Base-by-base conservation (phyloP, 306 rosid species). In the Elaeagnus macrophylla region DNA sequence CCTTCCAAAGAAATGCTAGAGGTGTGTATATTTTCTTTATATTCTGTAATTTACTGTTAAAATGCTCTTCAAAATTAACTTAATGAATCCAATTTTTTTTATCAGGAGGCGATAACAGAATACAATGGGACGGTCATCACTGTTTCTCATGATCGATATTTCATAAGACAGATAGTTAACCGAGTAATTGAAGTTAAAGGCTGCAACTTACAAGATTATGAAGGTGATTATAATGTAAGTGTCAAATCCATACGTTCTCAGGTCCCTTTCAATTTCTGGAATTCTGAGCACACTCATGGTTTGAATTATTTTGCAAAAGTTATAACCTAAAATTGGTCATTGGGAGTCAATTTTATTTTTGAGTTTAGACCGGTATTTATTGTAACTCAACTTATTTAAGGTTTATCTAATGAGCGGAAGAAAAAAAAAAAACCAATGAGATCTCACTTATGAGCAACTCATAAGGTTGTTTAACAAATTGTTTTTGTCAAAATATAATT, bases 1-100 rank as follows among this genome's bases (percentile, higher is more conserved):
- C 97, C 97, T 66, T 81, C 97, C 41, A 91, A 91, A 76, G 97
- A 91, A 74, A 91, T 91, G 97, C 96, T 91, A 10, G 97, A 86
- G 97, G 97, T 82, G 63, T 57, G 59, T 64, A 25, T 51, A 62
- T 39, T 47, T 14, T 61, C 39, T 15, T 19, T 20, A 64, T 64
- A 49, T 69, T 38, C 60, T 5, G 54, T 43, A 17, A 47, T 13
- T 58, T 6, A 12, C 15, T 39, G 13, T 10, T 36, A 3, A 7
- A 53, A 19, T 42, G 16, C 20, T 16, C 52, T 32, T 14, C 41
- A 13, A 9, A 47, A 59, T 35, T 12, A 37, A 59, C 46, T 54
- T 12, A 12, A 20, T 7, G 12, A 50, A 59, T 72, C 20, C 54
- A 10, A 53, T 72, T 72, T 75, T 53, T 56, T 61, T 53, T 70